A percentile compares a stretch with the other conserved stretches of the same genome.
phyloP scores from a whole-genome alignment of 768 basidiomycete genomes.

The Lactifluus volemus region DNA sequence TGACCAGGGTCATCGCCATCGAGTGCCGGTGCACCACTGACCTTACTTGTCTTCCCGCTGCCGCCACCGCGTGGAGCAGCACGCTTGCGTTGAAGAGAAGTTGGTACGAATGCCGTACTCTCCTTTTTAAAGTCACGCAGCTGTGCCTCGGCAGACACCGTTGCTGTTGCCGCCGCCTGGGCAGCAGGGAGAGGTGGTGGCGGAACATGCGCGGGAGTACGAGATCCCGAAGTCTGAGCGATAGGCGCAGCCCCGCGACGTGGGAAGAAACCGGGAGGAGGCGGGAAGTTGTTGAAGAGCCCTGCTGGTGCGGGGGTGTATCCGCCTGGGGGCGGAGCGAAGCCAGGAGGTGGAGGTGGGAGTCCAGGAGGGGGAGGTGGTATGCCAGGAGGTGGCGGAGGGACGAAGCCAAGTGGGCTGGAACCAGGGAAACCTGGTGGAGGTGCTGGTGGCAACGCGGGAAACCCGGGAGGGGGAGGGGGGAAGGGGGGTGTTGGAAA shows the following conservation, averaged over 20 bases:
- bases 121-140: conserved; percentile 25
- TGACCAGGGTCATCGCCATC: conserved; percentile 28
- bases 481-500: conserved; percentile 2
- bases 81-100: conserved; percentile 71
- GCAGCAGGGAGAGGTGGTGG: conserved; percentile 29
- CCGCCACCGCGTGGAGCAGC: conserved; percentile 2
- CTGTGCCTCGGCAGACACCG: too few species aligned
- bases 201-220: conserved; percentile 19
- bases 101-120: conserved; percentile 84
- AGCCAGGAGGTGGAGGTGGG: conserved; percentile 24
- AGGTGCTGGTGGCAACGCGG: conserved; percentile 23
- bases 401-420: not conserved
- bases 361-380: conserved; percentile 17
- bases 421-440: conserved; percentile 14
- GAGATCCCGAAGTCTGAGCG: conserved; percentile 6
- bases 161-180: conserved; percentile 21
- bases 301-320: conserved; percentile 26
- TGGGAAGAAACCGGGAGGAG: conserved; percentile 49
- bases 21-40: conserved; percentile 23
- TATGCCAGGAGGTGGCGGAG: conserved; percentile 19
- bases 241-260: conserved; percentile 31
- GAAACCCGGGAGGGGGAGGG: conserved; percentile 9
- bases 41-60: conserved; percentile 22
- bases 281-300: conserved; percentile 21
- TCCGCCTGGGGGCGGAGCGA: conserved; percentile 21